These are phyloP conservation scores for Populus hybrid DNA, from an alignment of 441 rosid genomes.

Conservation along the genomic window DNA sequence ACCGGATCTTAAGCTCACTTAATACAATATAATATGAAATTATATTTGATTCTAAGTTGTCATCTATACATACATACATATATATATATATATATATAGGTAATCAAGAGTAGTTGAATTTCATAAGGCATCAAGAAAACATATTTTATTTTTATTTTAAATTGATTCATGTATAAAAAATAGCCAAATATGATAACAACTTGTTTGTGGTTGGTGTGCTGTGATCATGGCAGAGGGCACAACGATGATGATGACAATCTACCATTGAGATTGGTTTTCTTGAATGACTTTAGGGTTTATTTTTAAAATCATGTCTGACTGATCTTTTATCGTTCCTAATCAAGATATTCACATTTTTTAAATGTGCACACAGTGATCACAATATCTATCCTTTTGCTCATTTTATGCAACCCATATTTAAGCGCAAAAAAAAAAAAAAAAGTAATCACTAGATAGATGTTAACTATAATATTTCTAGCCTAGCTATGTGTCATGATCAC, in stretches of 20 bases:
- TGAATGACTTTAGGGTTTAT: neutral
- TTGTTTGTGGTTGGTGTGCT: neutral
- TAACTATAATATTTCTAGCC: neutral
- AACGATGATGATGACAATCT: conserved; percentile 23
- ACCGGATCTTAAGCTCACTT: conserved; percentile 10
- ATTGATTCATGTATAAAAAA: neutral
- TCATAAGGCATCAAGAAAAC: conserved; percentile 24
- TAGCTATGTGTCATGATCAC: neutral
- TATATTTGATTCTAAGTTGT: conserved; percentile 22
- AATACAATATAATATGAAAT: conserved; percentile 8
- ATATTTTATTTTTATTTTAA: neutral
- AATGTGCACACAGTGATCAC: conserved; percentile 1
- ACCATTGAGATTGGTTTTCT: conserved; percentile 11
- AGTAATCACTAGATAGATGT: neutral
- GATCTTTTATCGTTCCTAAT: neutral
- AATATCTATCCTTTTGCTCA: neutral
- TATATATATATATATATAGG: neutral
- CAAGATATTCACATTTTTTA: neutral
- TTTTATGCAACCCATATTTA: no score
- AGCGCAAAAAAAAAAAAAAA: no score
- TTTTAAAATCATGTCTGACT: neutral
- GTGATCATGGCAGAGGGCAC: conserved; percentile 11
- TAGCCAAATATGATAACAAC: conserved; percentile 6
- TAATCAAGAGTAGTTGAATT: conserved; percentile 25
- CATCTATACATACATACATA: conserved; percentile 8